Evolutionary conservation across 2,329 filamentous ascomycete genomes (phyloP).

Genomic region (Fragosphaeria purpurea): DNA sequence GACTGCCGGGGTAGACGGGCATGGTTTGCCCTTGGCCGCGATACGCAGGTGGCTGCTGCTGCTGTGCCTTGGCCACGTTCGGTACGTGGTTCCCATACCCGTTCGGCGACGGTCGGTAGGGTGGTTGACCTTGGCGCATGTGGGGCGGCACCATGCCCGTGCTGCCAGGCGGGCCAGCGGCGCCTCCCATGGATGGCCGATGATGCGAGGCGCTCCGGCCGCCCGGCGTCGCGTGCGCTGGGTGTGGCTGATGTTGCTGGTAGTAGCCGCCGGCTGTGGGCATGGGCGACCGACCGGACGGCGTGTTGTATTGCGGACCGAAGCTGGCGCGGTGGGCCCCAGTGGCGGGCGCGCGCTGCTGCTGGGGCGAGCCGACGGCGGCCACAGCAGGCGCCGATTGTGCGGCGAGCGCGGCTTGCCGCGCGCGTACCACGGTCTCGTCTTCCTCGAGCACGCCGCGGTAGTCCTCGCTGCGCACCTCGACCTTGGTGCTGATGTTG

Average conservation of each 20-base stretch:
- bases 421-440: slow-evolving; percentile 44
- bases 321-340: slow-evolving; percentile 24
- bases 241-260: slow-evolving; percentile 19
- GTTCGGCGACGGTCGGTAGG: slow-evolving; percentile 36
- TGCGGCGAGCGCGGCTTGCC: slow-evolving; percentile 13
- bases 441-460: slow-evolving; percentile 78
- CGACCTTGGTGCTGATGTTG: slow-evolving; percentile 68
- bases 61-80: slow-evolving; percentile 41
- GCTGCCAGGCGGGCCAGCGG: not conserved
- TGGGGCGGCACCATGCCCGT: slow-evolving; percentile 19
- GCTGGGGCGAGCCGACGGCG: slow-evolving; percentile 16
- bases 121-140: slow-evolving; percentile 21
- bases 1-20: slow-evolving; percentile 14
- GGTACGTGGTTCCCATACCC: slow-evolving; percentile 38
- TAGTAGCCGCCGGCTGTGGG: slow-evolving; percentile 28
- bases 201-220: slow-evolving; percentile 28
- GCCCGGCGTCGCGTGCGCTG: slow-evolving; percentile 18
- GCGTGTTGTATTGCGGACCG: slow-evolving; percentile 36
- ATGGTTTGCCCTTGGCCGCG: slow-evolving; percentile 33
- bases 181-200: slow-evolving; percentile 26
- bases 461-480: slow-evolving; percentile 63
- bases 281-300: slow-evolving; percentile 32
- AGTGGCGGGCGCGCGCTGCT: slow-evolving; percentile 18
- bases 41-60: slow-evolving; percentile 38
- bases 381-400: slow-evolving; percentile 18